Percentiles rank a stretch among this genome's conserved stretches.
These are phyloP conservation scores for Hypericum perforatum DNA, from an alignment of 345 rosid species.

Conservation along the genomic window DNA sequence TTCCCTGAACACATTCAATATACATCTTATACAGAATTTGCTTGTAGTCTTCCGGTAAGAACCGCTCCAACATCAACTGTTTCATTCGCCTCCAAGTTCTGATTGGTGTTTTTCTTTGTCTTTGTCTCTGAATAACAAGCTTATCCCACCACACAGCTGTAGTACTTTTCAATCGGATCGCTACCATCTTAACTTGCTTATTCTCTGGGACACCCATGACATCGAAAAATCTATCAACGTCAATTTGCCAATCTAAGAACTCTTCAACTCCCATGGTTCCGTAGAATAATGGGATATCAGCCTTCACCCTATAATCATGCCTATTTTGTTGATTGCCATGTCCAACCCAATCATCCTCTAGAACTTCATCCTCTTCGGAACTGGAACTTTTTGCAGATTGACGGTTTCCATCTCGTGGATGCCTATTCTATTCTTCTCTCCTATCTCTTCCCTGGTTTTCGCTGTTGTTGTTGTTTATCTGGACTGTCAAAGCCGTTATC, in stretches of 20 bases:
- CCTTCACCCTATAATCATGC: neutral
- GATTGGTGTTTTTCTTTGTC: neutral
- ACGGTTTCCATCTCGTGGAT: no score
- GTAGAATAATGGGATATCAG: no score
- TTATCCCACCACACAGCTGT: neutral
- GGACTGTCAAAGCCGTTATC: no score
- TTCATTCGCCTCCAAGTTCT: neutral
- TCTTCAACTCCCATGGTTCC: neutral
- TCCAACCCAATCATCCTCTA: no score
- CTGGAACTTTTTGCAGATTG: no score
- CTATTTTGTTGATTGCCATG: no score
- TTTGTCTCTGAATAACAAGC: neutral
- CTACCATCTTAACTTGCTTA: neutral
- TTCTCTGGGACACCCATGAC: no score
- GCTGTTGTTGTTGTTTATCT: no score
- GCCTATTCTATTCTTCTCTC: no score
- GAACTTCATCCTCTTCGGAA: no score
- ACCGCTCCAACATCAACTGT: neutral
- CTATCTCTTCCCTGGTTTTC: no score
- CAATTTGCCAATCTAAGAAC: neutral
- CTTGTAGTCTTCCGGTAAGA: neutral
- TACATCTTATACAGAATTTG: neutral
- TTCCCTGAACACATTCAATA: neutral
- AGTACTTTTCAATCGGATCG: neutral
- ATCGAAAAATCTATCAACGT: neutral